Evolutionary conservation across 2,329 filamentous ascomycete genomes (phyloP).

Genomic region (Trichoderma lentiforme): DNA sequence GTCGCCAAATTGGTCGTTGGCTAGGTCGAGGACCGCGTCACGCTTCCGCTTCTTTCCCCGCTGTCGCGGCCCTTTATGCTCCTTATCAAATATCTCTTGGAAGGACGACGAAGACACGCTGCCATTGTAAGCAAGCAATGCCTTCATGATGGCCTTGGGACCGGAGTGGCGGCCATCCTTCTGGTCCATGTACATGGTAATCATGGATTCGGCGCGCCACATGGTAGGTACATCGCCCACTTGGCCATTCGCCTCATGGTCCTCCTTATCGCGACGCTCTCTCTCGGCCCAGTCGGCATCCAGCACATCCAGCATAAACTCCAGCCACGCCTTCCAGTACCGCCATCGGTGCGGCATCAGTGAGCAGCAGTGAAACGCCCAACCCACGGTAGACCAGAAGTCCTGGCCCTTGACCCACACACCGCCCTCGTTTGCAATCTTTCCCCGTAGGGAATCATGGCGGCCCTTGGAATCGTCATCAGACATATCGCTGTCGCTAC

Average conservation of each 20-base stretch:
- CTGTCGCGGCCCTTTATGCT: conserved; percentile 44
- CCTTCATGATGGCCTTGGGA: conserved; percentile 57
- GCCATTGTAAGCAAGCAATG: conserved; percentile 64
- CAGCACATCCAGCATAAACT: conserved; percentile 73
- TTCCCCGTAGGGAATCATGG: conserved; percentile 52
- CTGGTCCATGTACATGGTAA: conserved; percentile 57
- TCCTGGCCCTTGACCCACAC: conserved; percentile 76
- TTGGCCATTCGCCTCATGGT: conserved; percentile 23
- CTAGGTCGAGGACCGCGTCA: conserved; percentile 49
- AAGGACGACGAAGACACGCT: conserved; percentile 53
- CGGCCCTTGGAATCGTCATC: conserved; percentile 44
- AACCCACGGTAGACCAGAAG: conserved; percentile 86
- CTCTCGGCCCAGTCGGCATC: conserved; percentile 67
- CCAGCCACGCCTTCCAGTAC: conserved; percentile 77
- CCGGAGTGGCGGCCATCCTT: conserved; percentile 44
- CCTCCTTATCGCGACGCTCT: conserved; percentile 44
- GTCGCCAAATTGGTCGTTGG: conserved; percentile 58
- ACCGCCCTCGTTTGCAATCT: conserved; percentile 61
- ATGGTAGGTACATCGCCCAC: conserved; percentile 26
- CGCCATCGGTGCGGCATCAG: conserved; percentile 71
- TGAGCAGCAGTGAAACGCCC: conserved; percentile 88
- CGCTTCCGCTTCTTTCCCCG: conserved; percentile 50
- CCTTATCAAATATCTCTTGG: conserved; percentile 64
- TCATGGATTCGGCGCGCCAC: conserved; percentile 51
- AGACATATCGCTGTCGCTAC: conserved; percentile 39